Percentiles rank a stretch among this genome's conserved stretches.
These are phyloP conservation scores for Talaromyces trachyspermus DNA, from an alignment of 495 filamentous ascomycete species.

Conservation along the genomic window DNA sequence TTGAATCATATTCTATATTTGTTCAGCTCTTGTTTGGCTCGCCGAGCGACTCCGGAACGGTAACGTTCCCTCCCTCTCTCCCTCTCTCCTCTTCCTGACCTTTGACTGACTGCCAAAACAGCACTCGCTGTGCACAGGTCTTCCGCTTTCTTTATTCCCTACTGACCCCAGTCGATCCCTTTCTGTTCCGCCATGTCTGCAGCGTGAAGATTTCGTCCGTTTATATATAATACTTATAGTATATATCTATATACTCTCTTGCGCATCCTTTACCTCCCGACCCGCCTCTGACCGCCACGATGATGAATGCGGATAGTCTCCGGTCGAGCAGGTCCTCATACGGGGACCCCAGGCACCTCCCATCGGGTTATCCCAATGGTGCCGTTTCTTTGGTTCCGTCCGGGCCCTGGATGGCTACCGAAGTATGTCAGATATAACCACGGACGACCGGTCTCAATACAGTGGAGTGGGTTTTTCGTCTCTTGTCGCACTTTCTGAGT, in stretches of 20 bases:
- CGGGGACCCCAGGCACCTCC: slow-evolving; percentile 40
- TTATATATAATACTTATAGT: background rate
- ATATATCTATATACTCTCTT: background rate
- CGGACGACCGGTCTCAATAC: slow-evolving; percentile 28
- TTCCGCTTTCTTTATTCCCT: slow-evolving; percentile 1
- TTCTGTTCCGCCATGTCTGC: slow-evolving; percentile 7
- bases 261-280: background rate
- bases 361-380: slow-evolving; percentile 28
- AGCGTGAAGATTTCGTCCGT: background rate
- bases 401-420: slow-evolving; percentile 41
- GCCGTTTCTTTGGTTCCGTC: slow-evolving; percentile 29
- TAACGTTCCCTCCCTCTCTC: no score
- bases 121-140: no score
- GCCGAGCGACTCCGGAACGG: no score
- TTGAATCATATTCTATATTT: no score
- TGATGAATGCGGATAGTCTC: slow-evolving; percentile 37
- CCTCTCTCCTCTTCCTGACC: no score
- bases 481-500: background rate
- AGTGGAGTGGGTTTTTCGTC: slow-evolving; percentile 31
- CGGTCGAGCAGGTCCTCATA: slow-evolving; percentile 42
- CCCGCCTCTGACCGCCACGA: slow-evolving; percentile 11
- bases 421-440: slow-evolving; percentile 25
- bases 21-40: no score
- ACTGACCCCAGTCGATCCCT: slow-evolving; percentile 10
- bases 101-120: no score